Evolutionary conservation across 345 rosid species (phyloP), one percentile per base, ranked within the genome.

Genomic region (Raphanus raphanistrum): DNA sequence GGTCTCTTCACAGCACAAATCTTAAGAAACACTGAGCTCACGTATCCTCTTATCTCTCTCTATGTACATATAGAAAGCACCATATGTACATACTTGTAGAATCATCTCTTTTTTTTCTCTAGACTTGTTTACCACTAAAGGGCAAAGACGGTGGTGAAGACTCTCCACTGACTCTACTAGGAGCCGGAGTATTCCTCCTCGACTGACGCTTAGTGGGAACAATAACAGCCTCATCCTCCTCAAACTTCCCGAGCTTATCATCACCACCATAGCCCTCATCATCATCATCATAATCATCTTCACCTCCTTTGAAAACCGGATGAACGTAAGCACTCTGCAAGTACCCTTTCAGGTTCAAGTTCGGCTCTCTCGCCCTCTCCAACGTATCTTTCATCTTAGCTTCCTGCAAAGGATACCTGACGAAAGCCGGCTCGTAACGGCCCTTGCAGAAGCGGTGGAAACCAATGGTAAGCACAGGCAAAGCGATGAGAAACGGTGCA

Each of bases 321-420:
- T 94, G 98, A 25, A 85, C 6, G n/a, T 92, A 94, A 13, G 95
- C 92, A 15, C 75, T 82, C 57, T 87, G 94, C 75, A 94, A 92
- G 72, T 85, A 94, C 38, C 87, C 80, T 84, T 84, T 92, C 77
- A 94, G 75, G 68, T 94, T 90, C 31, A 92, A 6, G 83, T 79
- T 84, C 0, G 98, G 98, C 2, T 92, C 98, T 79, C 89, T 85
- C 3, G 90, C 91, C 0, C 75, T 90, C 50, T 94, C 97, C 75
- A 94, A 72, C 0, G 97, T 94, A 72, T 94, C 98, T 81, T 90
- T 94, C 93, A 86, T 92, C 97, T 84, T 92, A 66, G 98, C 98
- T 81, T 94, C 98, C 98, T 94, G 88, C 72, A 95, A 81, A 35
- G 99, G 99, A 68, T 87, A 84, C 78, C 77, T 85, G 26, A 86